These are phyloP conservation scores for Aspergillus pseudoterreus DNA, from an alignment of 2,329 filamentous ascomycete species.

Conservation along the genomic window DNA sequence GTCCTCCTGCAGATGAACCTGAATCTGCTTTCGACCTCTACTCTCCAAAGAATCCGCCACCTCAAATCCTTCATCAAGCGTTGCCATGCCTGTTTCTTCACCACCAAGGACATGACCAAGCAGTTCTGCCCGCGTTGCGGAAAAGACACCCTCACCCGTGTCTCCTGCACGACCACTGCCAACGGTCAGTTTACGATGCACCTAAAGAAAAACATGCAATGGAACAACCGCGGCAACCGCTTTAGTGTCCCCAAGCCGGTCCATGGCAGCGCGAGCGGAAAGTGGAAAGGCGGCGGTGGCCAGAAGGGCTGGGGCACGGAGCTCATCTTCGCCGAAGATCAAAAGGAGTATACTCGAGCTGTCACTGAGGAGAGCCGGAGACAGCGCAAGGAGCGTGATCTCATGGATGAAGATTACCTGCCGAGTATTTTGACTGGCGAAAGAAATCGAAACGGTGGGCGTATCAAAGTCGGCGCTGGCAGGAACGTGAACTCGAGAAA, in stretches of 20 bases:
- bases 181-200: conserved; percentile 80
- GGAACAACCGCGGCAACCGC: conserved; percentile 87
- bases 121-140: conserved; percentile 94
- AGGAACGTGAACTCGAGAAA: conserved; percentile 78
- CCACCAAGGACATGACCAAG: conserved; percentile 76
- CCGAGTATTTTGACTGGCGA: conserved; percentile 81
- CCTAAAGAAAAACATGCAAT: conserved; percentile 92
- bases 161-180: conserved; percentile 78
- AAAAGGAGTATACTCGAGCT: conserved; percentile 80
- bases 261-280: conserved; percentile 75
- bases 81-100: conserved; percentile 89
- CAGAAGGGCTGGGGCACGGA: conserved; percentile 82
- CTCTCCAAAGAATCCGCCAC: conserved; percentile 73
- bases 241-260: conserved; percentile 91
- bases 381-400: conserved; percentile 64
- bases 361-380: conserved; percentile 59
- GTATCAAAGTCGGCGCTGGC: conserved; percentile 78
- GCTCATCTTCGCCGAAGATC: conserved; percentile 86
- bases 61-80: conserved; percentile 86
- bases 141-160: conserved; percentile 77
- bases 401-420: conserved; percentile 94
- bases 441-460: conserved; percentile 61
- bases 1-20: conserved; percentile 93
- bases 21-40: conserved; percentile 71
- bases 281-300: conserved; percentile 65